phyloP scores from a whole-genome alignment of 164 flowering plant species.

The Sextonia rubra region DNA sequence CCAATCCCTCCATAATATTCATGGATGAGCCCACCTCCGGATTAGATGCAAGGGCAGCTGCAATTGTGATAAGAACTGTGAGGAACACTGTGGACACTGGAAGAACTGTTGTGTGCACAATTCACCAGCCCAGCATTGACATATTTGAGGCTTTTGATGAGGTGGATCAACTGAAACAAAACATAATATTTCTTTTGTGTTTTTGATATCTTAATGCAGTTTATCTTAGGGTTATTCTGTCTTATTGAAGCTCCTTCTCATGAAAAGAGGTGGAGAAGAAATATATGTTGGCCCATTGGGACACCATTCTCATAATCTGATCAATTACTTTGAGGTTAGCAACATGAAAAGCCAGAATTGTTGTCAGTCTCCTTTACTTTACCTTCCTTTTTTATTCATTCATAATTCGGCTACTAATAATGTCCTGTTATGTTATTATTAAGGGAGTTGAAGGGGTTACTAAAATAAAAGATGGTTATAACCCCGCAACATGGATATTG shows the following conservation, averaged over 20 bases:
- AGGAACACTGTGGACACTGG: no score
- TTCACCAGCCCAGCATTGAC: slow-evolving; percentile 56
- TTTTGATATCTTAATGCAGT: neutral
- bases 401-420: no score
- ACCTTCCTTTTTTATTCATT: no score
- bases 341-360: no score
- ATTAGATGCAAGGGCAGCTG: no score
- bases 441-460: slow-evolving; percentile 33
- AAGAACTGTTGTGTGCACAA: slow-evolving; percentile 53
- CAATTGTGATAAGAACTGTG: no score
- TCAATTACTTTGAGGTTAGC: slow-evolving; percentile 49
- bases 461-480: slow-evolving; percentile 36
- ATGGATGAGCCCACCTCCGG: no score
- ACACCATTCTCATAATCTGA: slow-evolving; percentile 26
- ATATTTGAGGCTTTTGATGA: slow-evolving; percentile 56
- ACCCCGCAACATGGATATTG: slow-evolving; percentile 53
- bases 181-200: neutral
- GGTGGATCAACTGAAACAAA: slow-evolving; percentile 18
- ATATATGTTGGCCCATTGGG: slow-evolving; percentile 47
- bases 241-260: slow-evolving; percentile 28
- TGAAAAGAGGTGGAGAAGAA: slow-evolving; percentile 43
- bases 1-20: no score
- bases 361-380: no score
- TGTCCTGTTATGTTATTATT: no score
- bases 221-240: neutral